Base-by-base conservation (phyloP, 495 filamentous ascomycete genomes). In the Aspergillus leporis region DNA sequence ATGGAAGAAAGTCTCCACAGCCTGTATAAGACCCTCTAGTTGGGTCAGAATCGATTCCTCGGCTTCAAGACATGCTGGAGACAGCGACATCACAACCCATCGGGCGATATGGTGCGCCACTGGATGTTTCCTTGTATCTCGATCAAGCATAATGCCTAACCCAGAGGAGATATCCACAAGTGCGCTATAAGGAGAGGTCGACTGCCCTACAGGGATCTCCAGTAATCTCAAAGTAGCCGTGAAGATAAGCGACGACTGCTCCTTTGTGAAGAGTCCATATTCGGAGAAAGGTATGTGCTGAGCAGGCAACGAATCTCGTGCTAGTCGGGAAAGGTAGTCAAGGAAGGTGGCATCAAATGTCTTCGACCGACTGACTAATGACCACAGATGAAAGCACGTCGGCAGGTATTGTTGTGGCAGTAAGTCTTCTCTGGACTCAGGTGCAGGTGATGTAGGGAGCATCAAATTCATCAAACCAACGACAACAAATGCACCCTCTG, bases 1-100 rank as follows among this genome's bases (percentile, higher is more conserved):
- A 62, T 99, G 94, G 79, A 97, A 99, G 75, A 98, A 99, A 2
- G 94, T 99, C 70, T 99, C 94, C 47, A 98, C 89, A 14, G 91
- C 95, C 68, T 98, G 88, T 61, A 99, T 91, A 40, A 99, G 80
- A 8, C 92, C 94, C 69, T 99, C 95, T 2, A 99, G 84, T 59
- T 88, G 90, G 25, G 87, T 80, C 61, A 98, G 71, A 52, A 96
- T 83, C 1, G 93, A 97, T 59, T 88, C 86, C 43, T 85, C 79
- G n/a, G 84, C 77, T 47, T 90, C 85, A 21, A 96, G 77, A 67
- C 90, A 96, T 32, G 85, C 76, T 1, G 94, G 94, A 0, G 95
- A 98, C 31, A 99, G 74, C 3, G 92, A 97, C 84, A 92, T 90
- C 40, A 96, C 87, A 48, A 99, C 90, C 91, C 91, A 96, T 60